Base-by-base conservation (phyloP, 2,329 filamentous ascomycete genomes). In the Lecanicillium sp. region DNA sequence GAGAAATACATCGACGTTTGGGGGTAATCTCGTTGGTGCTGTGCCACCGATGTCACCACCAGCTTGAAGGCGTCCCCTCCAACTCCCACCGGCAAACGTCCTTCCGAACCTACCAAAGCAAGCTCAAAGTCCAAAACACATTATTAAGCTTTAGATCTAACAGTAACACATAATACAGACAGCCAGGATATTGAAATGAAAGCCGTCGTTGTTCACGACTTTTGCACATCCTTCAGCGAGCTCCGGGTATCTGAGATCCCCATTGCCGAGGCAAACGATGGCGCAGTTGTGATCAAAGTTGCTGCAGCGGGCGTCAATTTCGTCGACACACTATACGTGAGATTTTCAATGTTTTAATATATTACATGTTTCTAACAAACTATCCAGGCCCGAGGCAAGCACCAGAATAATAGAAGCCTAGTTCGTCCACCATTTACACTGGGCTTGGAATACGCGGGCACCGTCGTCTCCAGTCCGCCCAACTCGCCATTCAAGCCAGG, bases 391-490 rank as follows among this genome's bases (percentile, higher is more conserved):
- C 64, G 65, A 49, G 76, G 75, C 7, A 66, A 69, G 45, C 76
- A 80, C 48, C 75, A 80, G 49, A 80, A 79, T 51, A 79, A 78
- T 50, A 62, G 59, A 20, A 64, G 63, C n/a, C 66, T 74, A 39
- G 65, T 75, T 28, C 61, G 60, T 22, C 76, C 74, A 2, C 75
- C 75, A 0, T 80, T 81, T 55, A 67, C 65, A 2, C 64, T 79
- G 1, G 76, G 76, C 11, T 71, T 72, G n/a, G 75, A 80, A 50
- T 80, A 79, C 48, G 62, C 73, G 1, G 76, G 75, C n/a, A 58
- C 66, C 3, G 60, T 80, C 1, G 43, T 66, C 25, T 56, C 56
- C 3, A 51, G 64, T 0, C 62, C 68, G 0, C 15, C 52, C 5
- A 29, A 38, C 12, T 60, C 57, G 13, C 42, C 45, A 0, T 68